phyloP scores from a whole-genome alignment of 352 stramenopile genomes.

The Phytophthora syringae region DNA sequence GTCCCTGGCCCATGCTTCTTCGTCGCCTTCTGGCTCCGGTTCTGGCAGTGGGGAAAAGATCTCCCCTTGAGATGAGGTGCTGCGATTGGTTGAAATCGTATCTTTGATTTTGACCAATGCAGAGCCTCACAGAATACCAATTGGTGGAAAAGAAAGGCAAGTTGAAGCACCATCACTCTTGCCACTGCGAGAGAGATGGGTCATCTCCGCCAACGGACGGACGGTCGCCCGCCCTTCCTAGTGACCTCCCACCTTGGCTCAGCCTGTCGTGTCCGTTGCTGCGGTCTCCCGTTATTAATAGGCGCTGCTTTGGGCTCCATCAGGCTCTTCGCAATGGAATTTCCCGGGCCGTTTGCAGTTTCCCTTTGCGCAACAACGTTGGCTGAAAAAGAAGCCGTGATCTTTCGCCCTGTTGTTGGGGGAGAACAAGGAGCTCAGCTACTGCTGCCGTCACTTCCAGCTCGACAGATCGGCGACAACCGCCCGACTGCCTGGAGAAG shows the following conservation, averaged over 20 bases:
- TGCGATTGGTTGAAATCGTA: background rate
- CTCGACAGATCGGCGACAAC: background rate
- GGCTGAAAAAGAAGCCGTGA: slow-evolving; percentile 11
- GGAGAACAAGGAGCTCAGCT: slow-evolving; percentile 1
- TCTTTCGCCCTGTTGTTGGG: slow-evolving; percentile 11
- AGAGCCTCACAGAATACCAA: background rate
- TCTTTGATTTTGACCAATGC: background rate
- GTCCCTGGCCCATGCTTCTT: slow-evolving; percentile 80
- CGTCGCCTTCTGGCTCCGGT: slow-evolving; percentile 10
- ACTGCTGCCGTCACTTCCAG: background rate
- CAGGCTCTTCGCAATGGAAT: slow-evolving; percentile 15
- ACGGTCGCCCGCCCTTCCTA: background rate
- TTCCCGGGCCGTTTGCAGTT: slow-evolving; percentile 35
- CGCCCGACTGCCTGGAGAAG: background rate
- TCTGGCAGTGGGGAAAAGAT: slow-evolving; percentile 34
- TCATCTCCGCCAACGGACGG: slow-evolving; percentile 26
- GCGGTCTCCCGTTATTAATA: slow-evolving; percentile 29
- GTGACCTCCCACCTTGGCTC: too few species aligned
- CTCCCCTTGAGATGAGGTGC: slow-evolving; percentile 7
- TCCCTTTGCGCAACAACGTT: slow-evolving; percentile 17
- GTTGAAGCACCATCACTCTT: slow-evolving; percentile 36
- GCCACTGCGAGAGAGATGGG: background rate
- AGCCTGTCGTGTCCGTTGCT: slow-evolving; percentile 38
- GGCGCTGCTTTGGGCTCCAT: slow-evolving; percentile 17
- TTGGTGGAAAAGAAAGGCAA: slow-evolving; percentile 24